These are phyloP conservation scores for Colletotrichum lentis DNA, from an alignment of 2,329 filamentous ascomycete genomes.

Conservation along the genomic window DNA sequence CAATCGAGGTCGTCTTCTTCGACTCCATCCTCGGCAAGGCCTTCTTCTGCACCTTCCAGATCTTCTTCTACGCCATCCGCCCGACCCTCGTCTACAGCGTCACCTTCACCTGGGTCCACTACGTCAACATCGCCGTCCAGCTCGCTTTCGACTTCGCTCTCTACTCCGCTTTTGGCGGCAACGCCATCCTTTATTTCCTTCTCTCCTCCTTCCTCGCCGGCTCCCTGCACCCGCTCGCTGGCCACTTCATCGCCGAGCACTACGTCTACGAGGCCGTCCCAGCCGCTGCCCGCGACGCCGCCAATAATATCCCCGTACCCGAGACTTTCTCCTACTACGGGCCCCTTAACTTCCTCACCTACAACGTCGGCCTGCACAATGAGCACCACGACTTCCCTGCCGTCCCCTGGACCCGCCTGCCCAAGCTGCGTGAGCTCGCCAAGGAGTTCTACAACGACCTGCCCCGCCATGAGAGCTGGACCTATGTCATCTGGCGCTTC, in stretches of 20 bases:
- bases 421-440: conserved; percentile 78
- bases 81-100: conserved; percentile 94
- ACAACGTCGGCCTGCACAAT: conserved; percentile 98
- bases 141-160: conserved; percentile 78
- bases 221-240: conserved; percentile 90
- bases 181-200: conserved; percentile 82
- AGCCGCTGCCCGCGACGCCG: conserved; percentile 63
- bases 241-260: conserved; percentile 98
- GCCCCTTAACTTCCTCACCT: conserved; percentile 87
- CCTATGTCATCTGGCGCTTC: conserved; percentile 93
- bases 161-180: conserved; percentile 65
- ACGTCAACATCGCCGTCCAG: conserved; percentile 81
- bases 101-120: conserved; percentile 85
- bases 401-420: conserved; percentile 90
- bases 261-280: conserved; percentile 78
- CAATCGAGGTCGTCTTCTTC: conserved; percentile 88
- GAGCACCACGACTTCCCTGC: conserved; percentile 99
- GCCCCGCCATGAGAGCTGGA: conserved; percentile 89
- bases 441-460: conserved; percentile 91
- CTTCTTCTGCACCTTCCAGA: conserved; percentile 99
- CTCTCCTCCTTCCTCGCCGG: conserved; percentile 93
- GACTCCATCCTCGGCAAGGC: conserved; percentile 96
- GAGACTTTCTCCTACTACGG: conserved; percentile 99
- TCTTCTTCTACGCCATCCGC: conserved; percentile 96
- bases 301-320: conserved; percentile 73